Conservation (phyloP, 2,329 filamentous ascomycete species). For the Diaporthe batatas region DNA sequence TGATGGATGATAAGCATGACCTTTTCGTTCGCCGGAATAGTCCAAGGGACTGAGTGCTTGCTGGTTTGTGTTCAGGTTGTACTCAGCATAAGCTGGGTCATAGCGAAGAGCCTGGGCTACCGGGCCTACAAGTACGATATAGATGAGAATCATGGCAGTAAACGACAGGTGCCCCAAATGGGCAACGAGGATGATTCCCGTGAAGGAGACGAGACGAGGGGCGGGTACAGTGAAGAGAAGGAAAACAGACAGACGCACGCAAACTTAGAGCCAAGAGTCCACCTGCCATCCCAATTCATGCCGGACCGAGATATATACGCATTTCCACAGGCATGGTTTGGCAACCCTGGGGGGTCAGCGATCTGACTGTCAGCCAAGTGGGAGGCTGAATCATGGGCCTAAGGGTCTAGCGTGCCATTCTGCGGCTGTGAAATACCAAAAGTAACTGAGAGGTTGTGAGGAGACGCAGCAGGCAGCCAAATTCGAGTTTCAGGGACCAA, state of each 20-base stretch:
- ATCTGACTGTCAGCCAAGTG: conserved; percentile 16
- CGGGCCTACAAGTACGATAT: conserved; percentile 40
- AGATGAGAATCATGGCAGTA: conserved; percentile 41
- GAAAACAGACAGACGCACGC: neutral
- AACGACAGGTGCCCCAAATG: conserved; percentile 39
- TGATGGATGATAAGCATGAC: conserved; percentile 66
- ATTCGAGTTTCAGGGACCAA: neutral
- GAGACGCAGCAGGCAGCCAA: conserved; percentile 25
- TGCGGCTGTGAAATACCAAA: conserved; percentile 17
- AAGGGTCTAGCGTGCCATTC: conserved; percentile 9
- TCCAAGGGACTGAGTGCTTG: conserved; percentile 66
- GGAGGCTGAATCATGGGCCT: conserved; percentile 23
- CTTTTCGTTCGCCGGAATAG: conserved; percentile 67
- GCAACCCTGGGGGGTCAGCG: conserved; percentile 4
- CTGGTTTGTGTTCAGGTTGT: conserved; percentile 72
- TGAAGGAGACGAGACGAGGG: neutral
- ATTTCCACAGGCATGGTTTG: conserved; percentile 1
- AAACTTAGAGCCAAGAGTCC: neutral
- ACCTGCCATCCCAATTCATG: neutral
- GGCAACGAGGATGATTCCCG: conserved; percentile 28
- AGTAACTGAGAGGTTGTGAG: neutral
- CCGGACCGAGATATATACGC: conserved; percentile 22
- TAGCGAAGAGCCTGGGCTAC: conserved; percentile 46
- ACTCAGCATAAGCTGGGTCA: conserved; percentile 54
- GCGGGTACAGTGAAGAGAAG: neutral